Base-by-base conservation (phyloP, 441 rosid species). In the Arabidopsis hybrid region DNA sequence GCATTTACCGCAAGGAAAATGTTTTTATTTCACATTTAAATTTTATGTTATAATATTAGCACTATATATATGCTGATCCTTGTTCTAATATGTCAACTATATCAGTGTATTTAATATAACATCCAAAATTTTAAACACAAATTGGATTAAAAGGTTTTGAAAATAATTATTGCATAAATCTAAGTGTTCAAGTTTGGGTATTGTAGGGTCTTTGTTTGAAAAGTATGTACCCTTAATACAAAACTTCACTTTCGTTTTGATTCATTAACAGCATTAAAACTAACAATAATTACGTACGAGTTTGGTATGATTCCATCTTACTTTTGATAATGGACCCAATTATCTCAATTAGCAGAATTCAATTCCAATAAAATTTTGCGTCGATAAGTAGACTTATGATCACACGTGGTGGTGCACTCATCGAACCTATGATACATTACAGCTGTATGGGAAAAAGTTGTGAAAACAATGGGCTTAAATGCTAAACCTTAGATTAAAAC, bases 241-340 rank as follows among this genome's bases (percentile, higher is more conserved):
- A 35, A 47, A 31, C 14, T 50, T 59, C 18, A 39, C 34, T 42
- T 62, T 51, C 36, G 68, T 60, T 32, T 42, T 32, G 50, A 67
- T 21, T 52, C 63, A 67, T 52, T 60, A 67, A 67, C 57, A 60
- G 38, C 67, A 67, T 18, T 60, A 29, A 51, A 67, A 67, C 50
- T 17, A 60, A 42, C 36, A 32, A 36, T 69, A 69, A 29, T 69
- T 46, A 75, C 65, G 59, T 69, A 69, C 65, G 53, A 62, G 79
- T 75, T 75, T 69, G 79, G 75, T 56, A 69, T 56, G 74, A 56
- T 75, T 47, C 79, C 79, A 75, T 69, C 52, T 53, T 45, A 62
- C 74, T 53, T 62, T 60, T 60, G 64, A 35, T 60, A 52, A 67
- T 75, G 69, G 73, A 60, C 73, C 73, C 64, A 60, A 52, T 60